A percentile compares a stretch with the other conserved stretches of the same genome.
These are phyloP conservation scores for Dryas integrifolia DNA, from an alignment of 331 rosid genomes.

Conservation along the genomic window DNA sequence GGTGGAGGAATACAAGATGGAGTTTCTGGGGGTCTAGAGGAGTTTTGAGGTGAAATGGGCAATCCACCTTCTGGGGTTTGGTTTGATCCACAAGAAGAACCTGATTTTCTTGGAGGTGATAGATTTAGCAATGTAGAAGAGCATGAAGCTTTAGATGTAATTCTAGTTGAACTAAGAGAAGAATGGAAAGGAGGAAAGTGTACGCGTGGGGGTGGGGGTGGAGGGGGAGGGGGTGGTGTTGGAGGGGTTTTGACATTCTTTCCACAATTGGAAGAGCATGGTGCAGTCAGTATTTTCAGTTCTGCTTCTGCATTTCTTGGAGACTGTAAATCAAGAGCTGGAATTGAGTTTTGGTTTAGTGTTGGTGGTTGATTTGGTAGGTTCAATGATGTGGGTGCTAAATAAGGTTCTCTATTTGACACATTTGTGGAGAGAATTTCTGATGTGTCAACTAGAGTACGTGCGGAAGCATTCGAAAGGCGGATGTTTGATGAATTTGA, in stretches of 20 bases:
- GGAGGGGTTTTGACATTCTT: constrained; percentile 25
- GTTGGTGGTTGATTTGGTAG: constrained; percentile 25
- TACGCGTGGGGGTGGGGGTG: constrained; percentile 36
- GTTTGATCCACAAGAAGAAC: constrained; percentile 40
- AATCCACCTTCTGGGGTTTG: constrained; percentile 35
- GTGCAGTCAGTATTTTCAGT: constrained; percentile 26
- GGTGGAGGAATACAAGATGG: constrained; percentile 65
- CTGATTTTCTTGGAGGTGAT: constrained; percentile 56
- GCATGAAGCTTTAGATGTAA: constrained; percentile 47
- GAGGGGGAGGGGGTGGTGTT: constrained; percentile 48
- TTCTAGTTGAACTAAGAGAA: constrained; percentile 41
- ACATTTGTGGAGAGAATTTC: constrained; percentile 39
- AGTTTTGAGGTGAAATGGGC: constrained; percentile 31
- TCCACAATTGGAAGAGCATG: constrained; percentile 20
- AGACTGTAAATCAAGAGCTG: constrained; percentile 32
- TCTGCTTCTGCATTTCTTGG: constrained; percentile 30
- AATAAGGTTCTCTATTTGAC: constrained; percentile 16
- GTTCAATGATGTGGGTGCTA: constrained; percentile 15
- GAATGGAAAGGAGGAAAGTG: constrained; percentile 41
- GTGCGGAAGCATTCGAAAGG: constrained; percentile 74
- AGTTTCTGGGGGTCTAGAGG: constrained; percentile 29
- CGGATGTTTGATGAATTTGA: constrained; percentile 54
- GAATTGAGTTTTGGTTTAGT: constrained; percentile 26
- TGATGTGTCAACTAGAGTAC: constrained; percentile 38
- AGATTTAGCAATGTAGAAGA: constrained; percentile 45